Evolutionary conservation across 352 stramenopile species (phyloP), one percentile per base, ranked within the genome.

Genomic region (Phytopythium cucurbitacearum): DNA sequence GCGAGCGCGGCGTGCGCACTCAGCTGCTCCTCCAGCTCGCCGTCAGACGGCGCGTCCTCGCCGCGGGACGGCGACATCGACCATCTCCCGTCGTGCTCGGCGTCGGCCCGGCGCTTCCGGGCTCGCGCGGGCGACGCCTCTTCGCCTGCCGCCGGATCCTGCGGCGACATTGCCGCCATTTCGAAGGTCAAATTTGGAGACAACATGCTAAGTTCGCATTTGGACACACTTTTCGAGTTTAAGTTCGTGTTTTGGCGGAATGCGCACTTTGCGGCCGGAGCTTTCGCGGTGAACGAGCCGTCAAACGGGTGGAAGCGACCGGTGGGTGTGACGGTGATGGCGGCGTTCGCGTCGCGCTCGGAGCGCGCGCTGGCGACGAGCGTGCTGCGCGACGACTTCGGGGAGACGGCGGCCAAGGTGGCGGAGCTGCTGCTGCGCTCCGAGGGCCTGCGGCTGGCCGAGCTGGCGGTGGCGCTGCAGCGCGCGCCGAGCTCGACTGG

Each of bases 371-470:
- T 92, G 42, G 78, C 87, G 6, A 60, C 81, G 2, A 91, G 80
- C 53, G 56, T 95, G 45, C 60, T 95, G 53, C 80, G 77, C 37
- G 83, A 92, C 53, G 83, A 95, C 60, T 90, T 95, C 51, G 85
- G 85, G 13, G 69, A 87, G 37, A 76, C 75, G 50, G 75, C 85
- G 0, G 80, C 84, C 51, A 64, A 64, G n/a, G 73, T 92, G 48
- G 71, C 73, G 21, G 53, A 70, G 44, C 64, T 71, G 51, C 57
- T 95, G 52, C 53, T 95, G 63, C 76, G 80, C 46, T 67, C 68
- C 13, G 85, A 93, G 35, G 85, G 79, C 1, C 68, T 90, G 46
- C 71, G 74, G 7, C 66, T 95, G 13, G 32, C 59, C 4, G 83
- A 94, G 52, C 71, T 95, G 41, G 72, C 86, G 12, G 61, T 73